phyloP scores from a whole-genome alignment of 176 grass and related monocot species.

The Carex littledalei region DNA sequence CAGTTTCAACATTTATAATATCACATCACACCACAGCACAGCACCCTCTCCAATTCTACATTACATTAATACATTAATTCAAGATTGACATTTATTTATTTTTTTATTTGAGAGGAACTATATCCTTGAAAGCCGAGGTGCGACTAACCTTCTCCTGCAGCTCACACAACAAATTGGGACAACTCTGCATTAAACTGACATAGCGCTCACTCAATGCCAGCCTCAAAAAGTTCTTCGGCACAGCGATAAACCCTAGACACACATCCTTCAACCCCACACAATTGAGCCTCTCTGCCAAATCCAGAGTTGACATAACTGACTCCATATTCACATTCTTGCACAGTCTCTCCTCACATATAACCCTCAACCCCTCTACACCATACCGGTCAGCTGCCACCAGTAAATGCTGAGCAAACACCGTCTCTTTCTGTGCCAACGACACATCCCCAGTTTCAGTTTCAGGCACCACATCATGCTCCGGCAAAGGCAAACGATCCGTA shows the following conservation, averaged over 20 bases:
- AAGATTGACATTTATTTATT: not conserved
- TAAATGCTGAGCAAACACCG: slow-evolving; percentile 22
- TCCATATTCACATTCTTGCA: slow-evolving; percentile 25
- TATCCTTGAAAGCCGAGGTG: slow-evolving; percentile 1
- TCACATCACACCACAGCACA: slow-evolving; percentile 3
- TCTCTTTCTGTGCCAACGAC: not conserved
- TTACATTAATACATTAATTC: not conserved
- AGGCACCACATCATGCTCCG: not conserved
- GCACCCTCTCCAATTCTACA: not conserved
- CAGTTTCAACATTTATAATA: not conserved
- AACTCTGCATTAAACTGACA: not conserved
- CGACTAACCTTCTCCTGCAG: slow-evolving; percentile 11
- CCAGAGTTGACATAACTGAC: slow-evolving; percentile 25
- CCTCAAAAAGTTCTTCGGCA: slow-evolving; percentile 31
- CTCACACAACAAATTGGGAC: slow-evolving; percentile 16
- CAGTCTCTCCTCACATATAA: slow-evolving; percentile 32
- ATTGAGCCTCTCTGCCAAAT: slow-evolving; percentile 40
- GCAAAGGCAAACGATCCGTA: slow-evolving; percentile 30
- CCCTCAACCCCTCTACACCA: slow-evolving; percentile 40
- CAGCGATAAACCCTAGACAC: slow-evolving; percentile 38
- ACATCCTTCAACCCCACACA: slow-evolving; percentile 37
- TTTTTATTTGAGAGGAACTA: not conserved
- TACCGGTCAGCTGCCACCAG: slow-evolving; percentile 39
- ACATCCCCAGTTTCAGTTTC: not conserved
- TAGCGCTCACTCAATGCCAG: slow-evolving; percentile 19